Evolutionary conservation across 1,284 basidiomycete genomes (phyloP).

Genomic region (Boletus semigastroideus): DNA sequence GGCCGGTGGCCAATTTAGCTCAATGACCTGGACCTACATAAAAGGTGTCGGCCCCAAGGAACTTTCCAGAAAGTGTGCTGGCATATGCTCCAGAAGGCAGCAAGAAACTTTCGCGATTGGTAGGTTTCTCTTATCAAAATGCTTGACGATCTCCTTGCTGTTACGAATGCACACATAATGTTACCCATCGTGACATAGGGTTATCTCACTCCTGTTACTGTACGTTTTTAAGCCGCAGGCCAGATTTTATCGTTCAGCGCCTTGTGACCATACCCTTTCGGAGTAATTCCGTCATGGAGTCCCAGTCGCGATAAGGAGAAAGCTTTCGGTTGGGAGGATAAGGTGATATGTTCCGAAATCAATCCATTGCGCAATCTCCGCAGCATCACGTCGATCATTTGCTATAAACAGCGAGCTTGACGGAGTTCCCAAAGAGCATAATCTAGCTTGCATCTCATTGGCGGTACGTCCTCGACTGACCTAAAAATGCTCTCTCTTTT

Average conservation of each 20-base stretch:
- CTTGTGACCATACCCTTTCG: neutral
- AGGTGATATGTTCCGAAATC: slow-evolving; percentile 3
- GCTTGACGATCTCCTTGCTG: neutral
- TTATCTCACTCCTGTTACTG: slow-evolving; percentile 1
- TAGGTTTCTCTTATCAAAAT: slow-evolving; percentile 14
- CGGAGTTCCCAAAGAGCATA: slow-evolving; percentile 12
- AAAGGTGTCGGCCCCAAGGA: slow-evolving; percentile 10
- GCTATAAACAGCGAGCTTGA: slow-evolving; percentile 1
- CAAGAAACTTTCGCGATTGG: slow-evolving; percentile 29
- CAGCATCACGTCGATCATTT: slow-evolving; percentile 13
- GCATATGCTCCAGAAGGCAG: slow-evolving; percentile 6
- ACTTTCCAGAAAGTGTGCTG: slow-evolving; percentile 9
- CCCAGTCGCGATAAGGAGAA: slow-evolving; percentile 24
- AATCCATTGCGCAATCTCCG: slow-evolving; percentile 14
- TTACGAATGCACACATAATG: slow-evolving; percentile 3
- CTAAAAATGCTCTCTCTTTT: slow-evolving; percentile 1
- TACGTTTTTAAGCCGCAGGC: neutral
- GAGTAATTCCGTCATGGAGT: slow-evolving; percentile 1
- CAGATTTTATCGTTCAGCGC: neutral
- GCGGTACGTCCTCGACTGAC: neutral
- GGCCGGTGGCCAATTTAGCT: slow-evolving; percentile 27
- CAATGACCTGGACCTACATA: neutral
- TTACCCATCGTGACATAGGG: slow-evolving; percentile 1
- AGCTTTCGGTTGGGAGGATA: slow-evolving; percentile 26
- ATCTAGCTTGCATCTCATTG: slow-evolving; percentile 11